These are phyloP conservation scores for Tetrahymena thermophila DNA, from an alignment of 73 alveolate species.

Conservation along the genomic window DNA sequence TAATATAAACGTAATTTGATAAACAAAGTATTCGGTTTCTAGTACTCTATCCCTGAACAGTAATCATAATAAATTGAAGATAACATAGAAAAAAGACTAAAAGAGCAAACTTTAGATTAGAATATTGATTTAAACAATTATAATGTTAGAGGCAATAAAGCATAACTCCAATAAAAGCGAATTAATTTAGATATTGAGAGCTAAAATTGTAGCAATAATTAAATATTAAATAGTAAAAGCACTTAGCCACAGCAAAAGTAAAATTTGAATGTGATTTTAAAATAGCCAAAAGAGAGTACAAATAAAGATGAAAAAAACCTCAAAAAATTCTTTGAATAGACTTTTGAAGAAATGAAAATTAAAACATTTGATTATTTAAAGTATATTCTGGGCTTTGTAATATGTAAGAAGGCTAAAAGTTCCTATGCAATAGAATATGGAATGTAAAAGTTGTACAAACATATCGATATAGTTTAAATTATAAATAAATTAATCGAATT, in stretches of 20 bases:
- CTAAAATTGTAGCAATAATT: too few relatives aligned
- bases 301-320: background rate
- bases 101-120: background rate
- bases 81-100: background rate
- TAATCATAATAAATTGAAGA: background rate
- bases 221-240: too few relatives aligned
- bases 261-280: too few relatives aligned
- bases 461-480: background rate
- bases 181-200: too few relatives aligned
- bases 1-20: background rate
- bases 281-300: background rate
- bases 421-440: background rate
- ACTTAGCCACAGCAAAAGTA: too few relatives aligned
- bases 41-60: background rate
- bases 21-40: background rate
- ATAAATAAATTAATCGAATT: background rate
- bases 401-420: background rate
- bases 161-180: too few relatives aligned
- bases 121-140: background rate
- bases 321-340: background rate
- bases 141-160: background rate
- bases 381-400: background rate
- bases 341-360: background rate
- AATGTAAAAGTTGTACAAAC: background rate
- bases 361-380: background rate